Conservation (phyloP, 495 filamentous ascomycete genomes). For the Baudoinia panamericana region DNA sequence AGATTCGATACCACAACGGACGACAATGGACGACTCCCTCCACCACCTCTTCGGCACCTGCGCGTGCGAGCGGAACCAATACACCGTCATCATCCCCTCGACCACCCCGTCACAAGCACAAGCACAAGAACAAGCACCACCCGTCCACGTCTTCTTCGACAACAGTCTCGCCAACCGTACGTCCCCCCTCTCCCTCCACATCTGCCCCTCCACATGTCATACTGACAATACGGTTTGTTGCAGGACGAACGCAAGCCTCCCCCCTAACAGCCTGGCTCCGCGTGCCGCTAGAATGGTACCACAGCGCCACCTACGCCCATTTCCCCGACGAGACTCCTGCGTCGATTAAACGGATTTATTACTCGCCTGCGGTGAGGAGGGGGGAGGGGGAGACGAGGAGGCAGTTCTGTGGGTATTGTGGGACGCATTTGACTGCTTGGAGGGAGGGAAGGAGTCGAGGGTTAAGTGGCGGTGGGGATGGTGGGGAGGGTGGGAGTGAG, state of each 20-base stretch:
- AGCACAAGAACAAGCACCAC: no score
- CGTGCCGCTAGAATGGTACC: slow-evolving; percentile 64
- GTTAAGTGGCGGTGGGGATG: slow-evolving; percentile 39
- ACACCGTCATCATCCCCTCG: slow-evolving; percentile 54
- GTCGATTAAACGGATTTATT: slow-evolving; percentile 57
- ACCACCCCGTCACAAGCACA: slow-evolving; percentile 39
- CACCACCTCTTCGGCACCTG: slow-evolving; percentile 57
- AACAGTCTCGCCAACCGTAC: slow-evolving; percentile 50
- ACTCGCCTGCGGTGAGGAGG: slow-evolving; percentile 31
- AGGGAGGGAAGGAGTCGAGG: no score
- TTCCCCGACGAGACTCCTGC: slow-evolving; percentile 64
- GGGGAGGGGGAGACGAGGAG: slow-evolving; percentile 38
- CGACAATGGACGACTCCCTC: slow-evolving; percentile 16
- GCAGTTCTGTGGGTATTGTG: slow-evolving; percentile 84
- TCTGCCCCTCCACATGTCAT: background rate
- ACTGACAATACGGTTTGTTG: slow-evolving; percentile 1
- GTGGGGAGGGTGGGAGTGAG: slow-evolving; percentile 38
- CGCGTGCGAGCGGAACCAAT: slow-evolving; percentile 74
- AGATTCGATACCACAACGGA: no score
- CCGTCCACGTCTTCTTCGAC: slow-evolving; percentile 68
- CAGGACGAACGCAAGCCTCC: slow-evolving; percentile 54
- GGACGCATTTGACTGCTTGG: slow-evolving; percentile 70
- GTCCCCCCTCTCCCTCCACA: slow-evolving; percentile 19
- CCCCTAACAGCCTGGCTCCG: slow-evolving; percentile 67
- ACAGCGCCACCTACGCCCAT: slow-evolving; percentile 54